Conservation (phyloP, 192 early-diverging fungal species). For the Pecoramyces ruminantium region DNA sequence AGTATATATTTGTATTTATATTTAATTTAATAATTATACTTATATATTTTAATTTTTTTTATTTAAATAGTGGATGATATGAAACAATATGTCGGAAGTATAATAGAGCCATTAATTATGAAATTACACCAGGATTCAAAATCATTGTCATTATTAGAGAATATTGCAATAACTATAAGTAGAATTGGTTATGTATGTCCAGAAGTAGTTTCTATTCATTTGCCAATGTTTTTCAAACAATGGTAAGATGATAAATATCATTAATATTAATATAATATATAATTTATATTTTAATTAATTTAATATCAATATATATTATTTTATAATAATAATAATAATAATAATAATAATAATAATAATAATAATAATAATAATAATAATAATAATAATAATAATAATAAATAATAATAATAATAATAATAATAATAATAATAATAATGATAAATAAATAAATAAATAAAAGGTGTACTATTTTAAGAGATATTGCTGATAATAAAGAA, state of each 20-base stretch:
- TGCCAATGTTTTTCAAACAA: conserved; percentile 61
- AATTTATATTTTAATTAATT: too few relatives aligned
- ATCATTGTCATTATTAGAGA: conserved; percentile 66
- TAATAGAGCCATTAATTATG: conserved; percentile 71
- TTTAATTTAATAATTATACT: neutral
- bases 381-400: too few relatives aligned
- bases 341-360: too few relatives aligned
- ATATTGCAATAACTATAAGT: conserved; percentile 92
- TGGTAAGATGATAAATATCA: too few relatives aligned
- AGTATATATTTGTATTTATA: conserved; percentile 10
- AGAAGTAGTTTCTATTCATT: conserved; percentile 60
- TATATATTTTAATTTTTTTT: too few relatives aligned
- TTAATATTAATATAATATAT: too few relatives aligned
- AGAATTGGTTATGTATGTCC: conserved; percentile 79
- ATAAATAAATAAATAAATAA: neutral
- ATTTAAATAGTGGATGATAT: conserved; percentile 43
- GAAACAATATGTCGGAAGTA: conserved; percentile 54
- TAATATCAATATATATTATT: too few relatives aligned
- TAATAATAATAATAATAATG: neutral
- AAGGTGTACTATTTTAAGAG: conserved; percentile 43
- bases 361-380: too few relatives aligned
- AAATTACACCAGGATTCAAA: conserved; percentile 51
- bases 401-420: too few relatives aligned
- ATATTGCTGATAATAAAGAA: conserved; percentile 89
- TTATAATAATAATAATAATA: too few relatives aligned